Percentiles rank a stretch among this genome's conserved stretches.
Evolutionary conservation across 2,329 filamentous ascomycete genomes (phyloP).

Genomic region (Aspergillus sp.): DNA sequence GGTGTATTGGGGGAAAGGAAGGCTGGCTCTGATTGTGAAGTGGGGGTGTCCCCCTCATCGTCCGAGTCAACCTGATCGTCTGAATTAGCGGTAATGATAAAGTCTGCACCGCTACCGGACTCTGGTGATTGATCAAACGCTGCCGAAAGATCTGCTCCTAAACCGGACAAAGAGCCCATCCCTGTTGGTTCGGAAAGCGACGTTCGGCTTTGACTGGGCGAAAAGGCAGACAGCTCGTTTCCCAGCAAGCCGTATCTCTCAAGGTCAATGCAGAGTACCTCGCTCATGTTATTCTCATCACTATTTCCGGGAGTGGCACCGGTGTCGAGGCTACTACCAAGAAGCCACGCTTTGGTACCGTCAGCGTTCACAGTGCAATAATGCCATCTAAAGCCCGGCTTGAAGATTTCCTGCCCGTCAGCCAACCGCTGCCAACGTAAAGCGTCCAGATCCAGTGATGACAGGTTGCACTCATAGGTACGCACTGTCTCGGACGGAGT

Average conservation of each 20-base stretch:
- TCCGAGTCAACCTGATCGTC: slow-evolving; percentile 61
- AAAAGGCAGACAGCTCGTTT: slow-evolving; percentile 66
- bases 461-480: slow-evolving; percentile 84
- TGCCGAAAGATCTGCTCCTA: slow-evolving; percentile 81
- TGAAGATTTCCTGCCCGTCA: slow-evolving; percentile 91
- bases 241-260: slow-evolving; percentile 88
- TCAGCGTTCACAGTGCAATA: slow-evolving; percentile 96
- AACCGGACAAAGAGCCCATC: slow-evolving; percentile 57
- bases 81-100: slow-evolving; percentile 84
- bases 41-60: slow-evolving; percentile 47
- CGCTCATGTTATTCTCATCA: slow-evolving; percentile 88
- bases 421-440: slow-evolving; percentile 94
- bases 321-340: slow-evolving; percentile 83
- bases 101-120: slow-evolving; percentile 82
- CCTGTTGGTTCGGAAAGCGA: slow-evolving; percentile 57
- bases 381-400: slow-evolving; percentile 91
- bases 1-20: slow-evolving; percentile 40
- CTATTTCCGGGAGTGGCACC: slow-evolving; percentile 67
- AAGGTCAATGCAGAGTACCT: slow-evolving; percentile 91
- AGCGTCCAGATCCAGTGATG: slow-evolving; percentile 81
- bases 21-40: slow-evolving; percentile 30
- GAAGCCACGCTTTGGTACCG: slow-evolving; percentile 92
- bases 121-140: slow-evolving; percentile 88
- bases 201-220: slow-evolving; percentile 50
- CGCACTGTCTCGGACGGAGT: slow-evolving; percentile 87